Evolutionary conservation across 176 grass and related monocot genomes (phyloP), one percentile per base, ranked within the genome.

Genomic region (Thalia dealbata): DNA sequence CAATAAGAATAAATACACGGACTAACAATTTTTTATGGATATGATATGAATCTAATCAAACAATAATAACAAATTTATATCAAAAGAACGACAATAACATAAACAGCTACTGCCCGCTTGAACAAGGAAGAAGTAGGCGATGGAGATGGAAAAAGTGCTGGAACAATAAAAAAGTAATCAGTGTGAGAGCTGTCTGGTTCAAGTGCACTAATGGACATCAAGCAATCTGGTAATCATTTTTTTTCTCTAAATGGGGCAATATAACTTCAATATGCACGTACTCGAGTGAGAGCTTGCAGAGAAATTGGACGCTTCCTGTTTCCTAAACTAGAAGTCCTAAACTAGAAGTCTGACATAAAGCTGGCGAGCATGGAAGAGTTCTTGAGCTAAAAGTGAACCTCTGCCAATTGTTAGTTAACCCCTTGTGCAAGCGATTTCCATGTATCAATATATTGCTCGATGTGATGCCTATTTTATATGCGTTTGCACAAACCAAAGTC

Each of bases 381-480:
- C 95, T 99, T 76, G 95, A 85, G 79, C 85, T 99, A 80, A 99
- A 99, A 61, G 95, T 85, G 77, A 88, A 99, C 83, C 91, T 93
- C 75, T 91, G 87, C 95, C 95, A 99, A 81, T 99, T 85, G 78
- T 83, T 99, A 83, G 92, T 83, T 56, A 99, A 80, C 6, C 90
- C 95, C 79, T 88, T 99, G 30, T 99, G 95, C 67, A 99, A 71
- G 79, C 83, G 85, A 79, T 99, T 99, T 86, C 95, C 95, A 66
- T 43, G 70, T 73, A 73, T 68, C 32, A 64, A 74, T 25, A 68
- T 25, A 43, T 68, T 43, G 18, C 29, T 68, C 35, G 11, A 43
- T 68, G 4, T 43, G 14, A 64, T 3, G 35, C 35, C 7, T 19
- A 22, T 27, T n/a, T 68, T 1, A n/a, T 4, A 58, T 58, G 16